Evolutionary conservation across 2,329 filamentous ascomycete genomes (phyloP).

Genomic region (Colletotrichum sp.): DNA sequence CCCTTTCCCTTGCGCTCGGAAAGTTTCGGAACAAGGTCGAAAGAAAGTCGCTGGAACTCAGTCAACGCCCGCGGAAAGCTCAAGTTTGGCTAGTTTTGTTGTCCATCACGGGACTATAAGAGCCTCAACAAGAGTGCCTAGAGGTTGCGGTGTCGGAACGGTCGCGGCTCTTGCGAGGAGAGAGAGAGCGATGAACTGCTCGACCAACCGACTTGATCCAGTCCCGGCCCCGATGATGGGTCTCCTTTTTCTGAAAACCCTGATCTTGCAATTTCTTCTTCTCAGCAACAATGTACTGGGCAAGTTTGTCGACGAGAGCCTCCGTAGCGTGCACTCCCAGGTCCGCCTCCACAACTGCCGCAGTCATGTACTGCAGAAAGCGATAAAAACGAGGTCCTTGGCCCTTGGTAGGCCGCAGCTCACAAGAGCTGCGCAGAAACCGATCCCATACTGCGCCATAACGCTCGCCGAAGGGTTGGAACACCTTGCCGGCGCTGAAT

Average conservation of each 20-base stretch:
- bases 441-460: neutral
- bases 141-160: neutral
- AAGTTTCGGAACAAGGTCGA: neutral
- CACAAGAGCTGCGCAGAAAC: neutral
- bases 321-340: neutral
- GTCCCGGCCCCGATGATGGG: neutral
- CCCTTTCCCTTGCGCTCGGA: neutral
- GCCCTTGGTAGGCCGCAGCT: neutral
- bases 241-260: neutral
- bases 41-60: neutral
- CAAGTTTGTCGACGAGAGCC: neutral
- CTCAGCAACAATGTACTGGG: neutral
- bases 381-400: neutral
- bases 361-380: neutral
- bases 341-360: neutral
- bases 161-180: neutral
- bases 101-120: fast-evolving
- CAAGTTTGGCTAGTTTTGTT: no score
- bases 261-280: neutral
- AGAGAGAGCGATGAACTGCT: neutral
- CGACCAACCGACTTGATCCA: neutral
- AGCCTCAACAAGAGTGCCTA: fast-evolving
- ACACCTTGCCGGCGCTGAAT: fast-evolving
- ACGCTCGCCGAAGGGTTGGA: neutral
- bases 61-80: neutral